Evolutionary conservation across 78 protist genomes (phyloP).

Genomic region (Emiliania huxleyi): DNA sequence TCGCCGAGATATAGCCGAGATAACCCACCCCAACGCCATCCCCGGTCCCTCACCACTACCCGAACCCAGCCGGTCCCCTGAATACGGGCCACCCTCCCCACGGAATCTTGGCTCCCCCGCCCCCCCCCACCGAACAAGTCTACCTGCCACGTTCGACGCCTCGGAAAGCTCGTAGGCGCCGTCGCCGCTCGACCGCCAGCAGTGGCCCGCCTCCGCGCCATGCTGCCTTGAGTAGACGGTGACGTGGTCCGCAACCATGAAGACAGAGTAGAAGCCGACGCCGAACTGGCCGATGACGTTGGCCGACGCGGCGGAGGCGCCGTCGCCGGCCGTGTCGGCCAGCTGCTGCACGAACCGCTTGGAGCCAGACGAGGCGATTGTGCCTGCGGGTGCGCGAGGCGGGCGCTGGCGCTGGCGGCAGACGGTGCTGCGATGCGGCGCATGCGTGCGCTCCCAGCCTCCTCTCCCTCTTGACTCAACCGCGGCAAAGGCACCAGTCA

Average conservation of each 20-base stretch:
- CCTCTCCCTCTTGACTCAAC: too few relatives aligned
- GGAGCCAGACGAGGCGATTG: background rate
- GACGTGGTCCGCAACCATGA: constrained; percentile 89
- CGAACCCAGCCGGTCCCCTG: too few relatives aligned
- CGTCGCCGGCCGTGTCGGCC: constrained; percentile 14
- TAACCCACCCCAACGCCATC: constrained; percentile 79
- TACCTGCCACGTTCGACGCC: constrained; percentile 47
- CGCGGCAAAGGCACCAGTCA: too few relatives aligned
- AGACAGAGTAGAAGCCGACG: constrained; percentile 96
- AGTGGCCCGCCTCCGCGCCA: background rate
- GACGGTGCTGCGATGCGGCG: background rate
- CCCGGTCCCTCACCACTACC: too few relatives aligned
- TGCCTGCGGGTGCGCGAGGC: background rate
- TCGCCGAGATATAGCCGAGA: too few relatives aligned
- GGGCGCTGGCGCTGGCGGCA: background rate
- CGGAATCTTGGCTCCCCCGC: too few relatives aligned
- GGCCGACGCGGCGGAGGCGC: constrained; percentile 40
- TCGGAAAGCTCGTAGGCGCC: background rate
- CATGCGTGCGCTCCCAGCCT: too few relatives aligned
- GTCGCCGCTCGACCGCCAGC: background rate
- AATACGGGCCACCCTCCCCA: too few relatives aligned
- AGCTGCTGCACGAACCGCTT: constrained; percentile 16
- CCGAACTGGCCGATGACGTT: constrained; percentile 97
- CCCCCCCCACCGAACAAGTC: too few relatives aligned
- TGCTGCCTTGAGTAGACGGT: constrained; percentile 48